Percentiles rank a stretch among this genome's conserved stretches.
Evolutionary conservation across 139 green algal species (phyloP).

Genomic region (Marvania coccoides): DNA sequence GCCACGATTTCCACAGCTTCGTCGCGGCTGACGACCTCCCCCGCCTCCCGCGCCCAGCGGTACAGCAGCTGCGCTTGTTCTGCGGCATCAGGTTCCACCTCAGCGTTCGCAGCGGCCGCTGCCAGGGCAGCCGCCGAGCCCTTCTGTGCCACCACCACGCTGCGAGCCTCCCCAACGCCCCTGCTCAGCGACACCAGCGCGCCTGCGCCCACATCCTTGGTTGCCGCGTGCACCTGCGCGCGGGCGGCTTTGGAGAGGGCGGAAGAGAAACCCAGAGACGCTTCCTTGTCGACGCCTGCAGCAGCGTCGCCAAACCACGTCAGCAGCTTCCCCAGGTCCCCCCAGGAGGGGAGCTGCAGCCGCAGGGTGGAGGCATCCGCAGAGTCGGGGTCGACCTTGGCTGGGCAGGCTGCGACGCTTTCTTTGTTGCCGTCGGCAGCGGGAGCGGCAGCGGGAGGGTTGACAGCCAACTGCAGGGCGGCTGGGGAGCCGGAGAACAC

Average conservation of each 20-base stretch:
- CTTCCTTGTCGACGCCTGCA: not conserved
- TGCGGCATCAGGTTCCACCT: not conserved
- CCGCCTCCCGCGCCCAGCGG: not conserved
- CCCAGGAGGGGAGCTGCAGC: not conserved
- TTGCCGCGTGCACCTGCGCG: slow-evolving; percentile 13
- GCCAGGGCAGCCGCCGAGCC: not conserved
- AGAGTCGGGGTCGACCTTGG: too few relatives aligned
- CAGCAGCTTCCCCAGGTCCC: slow-evolving; percentile 1
- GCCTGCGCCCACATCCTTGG: not conserved
- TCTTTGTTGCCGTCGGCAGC: not conserved
- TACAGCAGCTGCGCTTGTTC: not conserved
- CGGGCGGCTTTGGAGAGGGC: slow-evolving; percentile 15
- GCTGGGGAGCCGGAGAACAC: not conserved
- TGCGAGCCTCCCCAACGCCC: slow-evolving; percentile 14
- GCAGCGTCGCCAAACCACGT: slow-evolving; percentile 16
- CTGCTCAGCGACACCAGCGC: slow-evolving; percentile 13
- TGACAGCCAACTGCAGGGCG: not conserved
- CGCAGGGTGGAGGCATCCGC: not conserved
- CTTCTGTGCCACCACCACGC: slow-evolving; percentile 1
- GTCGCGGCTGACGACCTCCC: not conserved
- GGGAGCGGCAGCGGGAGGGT: not conserved
- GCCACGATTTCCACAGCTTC: not conserved
- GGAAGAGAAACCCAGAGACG: slow-evolving; percentile 19
- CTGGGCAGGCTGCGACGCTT: too few relatives aligned
- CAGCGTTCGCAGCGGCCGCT: not conserved